Evolutionary conservation across 768 basidiomycete genomes (phyloP), one percentile per base, ranked within the genome.

Genomic region (Agrocybe praecox): DNA sequence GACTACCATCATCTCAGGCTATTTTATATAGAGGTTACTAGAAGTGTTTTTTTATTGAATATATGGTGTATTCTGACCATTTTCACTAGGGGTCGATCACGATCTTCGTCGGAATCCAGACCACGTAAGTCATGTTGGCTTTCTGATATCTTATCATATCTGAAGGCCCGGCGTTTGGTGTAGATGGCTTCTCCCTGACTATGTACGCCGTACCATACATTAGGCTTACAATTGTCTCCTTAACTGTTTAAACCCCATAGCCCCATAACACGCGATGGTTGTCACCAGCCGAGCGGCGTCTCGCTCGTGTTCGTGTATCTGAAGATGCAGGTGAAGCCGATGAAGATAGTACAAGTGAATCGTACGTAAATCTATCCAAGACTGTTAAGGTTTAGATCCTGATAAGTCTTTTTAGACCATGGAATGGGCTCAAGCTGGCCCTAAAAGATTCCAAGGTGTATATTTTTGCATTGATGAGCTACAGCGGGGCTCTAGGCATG

Each of bases 311-410:
- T 18, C 83, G 86, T n/a, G 78, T 88, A n/a, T 81, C 86, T 0
- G 86, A 88, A 62, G 86, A 88, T 63, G 83, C 82, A 8, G 85
- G 86, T 1, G 86, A 87, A 70, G 86, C 86, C 0, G 86, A 88
- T 61, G 71, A 79, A 62, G 87, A 89, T 59, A 78, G 77, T 21
- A 65, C 65, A 0, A 69, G 76, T 26, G 85, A 84, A 51, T 82
- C 86, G 86, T 87, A 45, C 17, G 49, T 50, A 22, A 63, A 26
- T 82, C 73, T 34, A 26, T 18, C 18, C 19, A 6, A 10, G n/a
- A 36, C 22, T 45, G 2, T 23, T 6, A 14, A 17, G 19, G 10
- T 6, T 23, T 23, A 45, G 12, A 21, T 33, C 24, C 33, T 34
- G 15, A 7, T 34, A 34, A 8, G 33, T 34, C 33, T 34, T 34